Conservation (phyloP, 441 rosid species). For the Aleurites moluccanus region DNA sequence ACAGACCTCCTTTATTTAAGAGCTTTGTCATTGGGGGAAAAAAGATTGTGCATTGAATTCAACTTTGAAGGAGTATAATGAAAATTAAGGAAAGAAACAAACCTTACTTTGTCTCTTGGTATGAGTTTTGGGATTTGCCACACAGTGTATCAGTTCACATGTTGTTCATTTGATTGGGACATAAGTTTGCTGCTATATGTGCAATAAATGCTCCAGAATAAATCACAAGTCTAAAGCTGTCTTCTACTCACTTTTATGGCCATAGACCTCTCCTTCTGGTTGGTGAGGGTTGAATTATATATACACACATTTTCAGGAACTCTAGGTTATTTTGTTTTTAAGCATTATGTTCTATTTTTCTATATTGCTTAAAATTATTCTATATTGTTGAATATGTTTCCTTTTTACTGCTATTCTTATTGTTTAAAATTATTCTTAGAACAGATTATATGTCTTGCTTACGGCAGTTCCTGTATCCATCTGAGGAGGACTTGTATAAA, state of each 20-base stretch:
- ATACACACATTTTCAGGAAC: neutral
- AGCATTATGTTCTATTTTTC: neutral
- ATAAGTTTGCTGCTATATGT: neutral
- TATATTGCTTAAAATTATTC: too few relatives aligned
- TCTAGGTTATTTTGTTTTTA: neutral
- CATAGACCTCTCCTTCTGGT: neutral
- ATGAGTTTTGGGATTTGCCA: neutral
- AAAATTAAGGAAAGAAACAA: neutral
- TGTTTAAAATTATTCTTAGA: slow-evolving; percentile 52
- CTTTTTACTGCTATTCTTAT: slow-evolving; percentile 41
- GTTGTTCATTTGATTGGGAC: neutral
- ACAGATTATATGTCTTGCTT: slow-evolving; percentile 71
- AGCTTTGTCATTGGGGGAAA: neutral
- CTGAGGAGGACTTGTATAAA: slow-evolving; percentile 63
- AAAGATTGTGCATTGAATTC: neutral
- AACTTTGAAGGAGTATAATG: neutral
- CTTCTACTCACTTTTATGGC: neutral
- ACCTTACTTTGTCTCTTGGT: neutral
- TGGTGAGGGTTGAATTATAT: neutral
- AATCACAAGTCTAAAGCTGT: neutral
- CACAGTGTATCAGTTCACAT: neutral
- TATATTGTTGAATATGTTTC: neutral
- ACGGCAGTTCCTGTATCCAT: slow-evolving; percentile 90
- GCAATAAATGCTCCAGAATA: neutral
- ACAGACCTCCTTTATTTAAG: neutral